Base-by-base conservation (phyloP, 129 eudicot genomes). In the Apium graveolens region DNA sequence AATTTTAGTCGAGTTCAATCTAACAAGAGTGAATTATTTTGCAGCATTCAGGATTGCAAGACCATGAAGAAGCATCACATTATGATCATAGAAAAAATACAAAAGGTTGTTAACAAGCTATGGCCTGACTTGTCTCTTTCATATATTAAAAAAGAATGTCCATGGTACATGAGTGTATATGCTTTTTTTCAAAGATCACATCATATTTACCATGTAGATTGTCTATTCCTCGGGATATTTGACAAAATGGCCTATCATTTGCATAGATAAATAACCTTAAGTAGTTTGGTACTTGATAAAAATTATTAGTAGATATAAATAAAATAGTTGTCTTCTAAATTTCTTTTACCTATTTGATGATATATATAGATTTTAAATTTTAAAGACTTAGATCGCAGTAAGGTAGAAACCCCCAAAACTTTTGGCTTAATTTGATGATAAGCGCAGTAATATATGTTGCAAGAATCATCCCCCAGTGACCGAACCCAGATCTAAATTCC, bases 101-200 rank as follows among this genome's bases (percentile, higher is more conserved):
- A 35, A 82, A 77, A 84, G 91, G 91, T 83, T 72, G 91, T 83
- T 72, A 5, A 85, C 83, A 80, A 81, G 78, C 80, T 78, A 66
- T 62, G 32, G 75, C 65, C 43, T 0, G 14, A 57, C 65, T 43
- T 32, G 46, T 68, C 51, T 26, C 1, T 34, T 70, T 48, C 48
- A n/a, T 78, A 46, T 32, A 34, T 48, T 26, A 70, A 70, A 6
- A 26, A 11, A 24, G 53, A 7, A 34, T 34, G 42, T 26, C 27
- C 34, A 75, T 35, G 35, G 11, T 13, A 44, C 21, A 63, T 26
- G 13, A 53, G 21, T 34, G 13, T 11, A 55, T 35, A 49, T 26
- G 38, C 21, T 39, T 6, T 38, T 12, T 27, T 34, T 17, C 11
- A 20, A 1, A 17, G 41, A 32, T 71, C 75, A 71, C 48, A 41